These are phyloP conservation scores for Ploettnerulaceae sp. DNA, from an alignment of 2,329 filamentous ascomycete genomes.

Conservation along the genomic window DNA sequence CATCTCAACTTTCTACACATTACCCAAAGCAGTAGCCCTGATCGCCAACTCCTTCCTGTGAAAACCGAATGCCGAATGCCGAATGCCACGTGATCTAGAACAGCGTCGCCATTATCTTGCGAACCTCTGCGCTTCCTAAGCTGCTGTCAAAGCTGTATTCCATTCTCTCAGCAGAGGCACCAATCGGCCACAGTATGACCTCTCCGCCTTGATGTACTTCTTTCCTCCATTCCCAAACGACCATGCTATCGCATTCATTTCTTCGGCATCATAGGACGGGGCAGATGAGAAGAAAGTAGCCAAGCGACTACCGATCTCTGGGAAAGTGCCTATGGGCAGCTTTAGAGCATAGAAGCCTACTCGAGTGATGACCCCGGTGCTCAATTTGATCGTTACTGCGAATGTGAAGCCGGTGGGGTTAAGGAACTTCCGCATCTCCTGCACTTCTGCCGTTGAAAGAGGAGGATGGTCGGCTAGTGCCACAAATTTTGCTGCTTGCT, in stretches of 20 bases:
- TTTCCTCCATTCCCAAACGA: neutral
- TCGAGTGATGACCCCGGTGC: neutral
- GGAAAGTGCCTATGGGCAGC: slow-evolving; percentile 1
- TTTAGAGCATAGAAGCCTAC: slow-evolving; percentile 4
- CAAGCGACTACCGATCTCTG: slow-evolving; percentile 1
- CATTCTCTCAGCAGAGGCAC: slow-evolving; percentile 37
- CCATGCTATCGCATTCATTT: slow-evolving; percentile 1
- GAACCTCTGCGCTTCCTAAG: neutral
- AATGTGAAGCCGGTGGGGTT: slow-evolving; percentile 3
- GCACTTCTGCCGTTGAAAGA: neutral
- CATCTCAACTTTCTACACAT: too few relatives aligned
- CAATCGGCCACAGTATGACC: neutral
- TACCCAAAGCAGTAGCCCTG: too few relatives aligned
- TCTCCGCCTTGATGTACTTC: neutral
- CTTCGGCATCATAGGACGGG: neutral
- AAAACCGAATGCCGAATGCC: too few relatives aligned
- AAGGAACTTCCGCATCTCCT: neutral
- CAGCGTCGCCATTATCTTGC: too few relatives aligned
- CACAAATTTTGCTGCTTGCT: slow-evolving; percentile 1
- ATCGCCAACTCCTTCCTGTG: too few relatives aligned
- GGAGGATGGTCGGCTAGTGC: neutral
- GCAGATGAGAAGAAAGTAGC: neutral
- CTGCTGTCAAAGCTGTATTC: neutral
- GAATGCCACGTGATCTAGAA: too few relatives aligned
- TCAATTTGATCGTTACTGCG: slow-evolving; percentile 2